Evolutionary conservation across 1,284 basidiomycete genomes (phyloP).

Genomic region (Ceratobasidium sp.): DNA sequence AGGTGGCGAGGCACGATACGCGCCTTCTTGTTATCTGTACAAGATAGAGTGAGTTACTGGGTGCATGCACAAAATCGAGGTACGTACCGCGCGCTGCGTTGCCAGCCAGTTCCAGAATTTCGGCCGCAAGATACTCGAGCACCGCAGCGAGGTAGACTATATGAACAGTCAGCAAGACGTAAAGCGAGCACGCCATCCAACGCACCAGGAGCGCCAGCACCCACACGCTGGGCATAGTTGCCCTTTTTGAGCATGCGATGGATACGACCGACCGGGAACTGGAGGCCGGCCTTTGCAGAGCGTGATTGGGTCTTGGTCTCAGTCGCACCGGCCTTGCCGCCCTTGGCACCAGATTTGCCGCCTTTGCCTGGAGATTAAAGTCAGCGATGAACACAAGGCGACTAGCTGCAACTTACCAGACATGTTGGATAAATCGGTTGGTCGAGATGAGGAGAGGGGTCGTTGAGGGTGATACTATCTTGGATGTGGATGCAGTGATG

Average conservation of each 20-base stretch:
- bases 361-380: constrained; percentile 44
- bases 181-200: background rate
- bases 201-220: constrained; percentile 52
- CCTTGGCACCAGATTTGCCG: constrained; percentile 53
- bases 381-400: background rate
- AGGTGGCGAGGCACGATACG: constrained; percentile 74
- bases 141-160: constrained; percentile 51
- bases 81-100: constrained; percentile 46
- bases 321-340: constrained; percentile 55
- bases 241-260: constrained; percentile 53
- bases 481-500: constrained; percentile 26
- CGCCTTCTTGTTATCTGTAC: constrained; percentile 59
- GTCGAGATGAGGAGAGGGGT: constrained; percentile 47
- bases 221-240: constrained; percentile 53
- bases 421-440: constrained; percentile 54
- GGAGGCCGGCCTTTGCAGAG: constrained; percentile 53
- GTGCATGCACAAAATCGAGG: too few species aligned
- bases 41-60: constrained; percentile 18
- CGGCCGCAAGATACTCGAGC: constrained; percentile 52
- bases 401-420: constrained; percentile 58
- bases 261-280: constrained; percentile 54
- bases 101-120: constrained; percentile 53
- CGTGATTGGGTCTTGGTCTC: constrained; percentile 50
- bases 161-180: background rate
- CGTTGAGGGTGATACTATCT: constrained; percentile 48